Evolutionary conservation across 108 stramenopile genomes (phyloP), one percentile per base, ranked within the genome.

Genomic region (Mayamaea pseudoterrestris): DNA sequence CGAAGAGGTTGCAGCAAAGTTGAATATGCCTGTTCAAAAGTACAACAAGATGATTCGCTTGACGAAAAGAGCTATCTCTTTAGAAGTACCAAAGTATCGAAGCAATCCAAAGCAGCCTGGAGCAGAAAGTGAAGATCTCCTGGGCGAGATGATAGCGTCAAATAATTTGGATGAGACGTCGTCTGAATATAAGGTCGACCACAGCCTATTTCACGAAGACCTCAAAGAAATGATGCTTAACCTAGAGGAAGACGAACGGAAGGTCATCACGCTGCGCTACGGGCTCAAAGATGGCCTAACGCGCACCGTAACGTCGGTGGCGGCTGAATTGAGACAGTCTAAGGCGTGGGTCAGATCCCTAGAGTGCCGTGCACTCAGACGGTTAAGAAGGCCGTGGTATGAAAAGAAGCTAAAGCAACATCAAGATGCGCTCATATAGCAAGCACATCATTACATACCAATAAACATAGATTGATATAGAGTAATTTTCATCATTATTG

Each of bases 321-420:
- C 83, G 18, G 74, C 83, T 13, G 65, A 81, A 62, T 61, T 88
- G 71, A 63, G 74, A 41, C 70, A 76, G 50, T 61, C 78, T 16
- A 84, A 87, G 41, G 67, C 80, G 9, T 92, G 85, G 85, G 90
- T 92, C 17, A 46, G 90, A 43, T 83, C 83, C 1, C 78, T 85
- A 66, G 90, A 92, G 57, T 84, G 79, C 41, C 70, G 86, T 53
- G 90, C 83, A 34, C 56, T 92, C 30, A 61, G 90, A 22, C 85
- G 83, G 55, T 54, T 92, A 13, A 64, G 90, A 22, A 69, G 90
- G 16, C 90, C 90, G 13, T 92, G 90, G 90, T 92, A 92, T 54
- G 90, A 92, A 61, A 74, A 83, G 54, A 65, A 81, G 49, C 53
- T 92, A 55, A 79, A 65, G 49, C 85, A 92, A 49, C 83, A 92